Base-by-base conservation (phyloP, 2,329 filamentous ascomycete genomes). In the Penicillium fuscoglaucum region DNA sequence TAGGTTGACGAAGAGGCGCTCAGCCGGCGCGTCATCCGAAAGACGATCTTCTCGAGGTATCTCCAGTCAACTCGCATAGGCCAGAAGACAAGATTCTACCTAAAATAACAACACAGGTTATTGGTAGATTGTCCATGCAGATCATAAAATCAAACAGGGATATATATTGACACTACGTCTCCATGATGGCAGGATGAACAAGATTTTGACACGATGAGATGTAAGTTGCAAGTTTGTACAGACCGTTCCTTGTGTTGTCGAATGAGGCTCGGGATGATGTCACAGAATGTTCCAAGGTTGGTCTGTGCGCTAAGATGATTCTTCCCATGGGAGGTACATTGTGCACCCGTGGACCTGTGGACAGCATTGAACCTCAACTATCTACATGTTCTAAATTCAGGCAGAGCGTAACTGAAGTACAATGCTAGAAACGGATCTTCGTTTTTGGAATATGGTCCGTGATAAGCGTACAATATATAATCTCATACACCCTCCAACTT, bases 1-100 rank as follows among this genome's bases (percentile, higher is more conserved):
- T 51, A 33, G 13, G 8, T 47, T 58, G 59, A 59, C 43, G 57
- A 53, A 56, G 49, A 53, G 59, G 60, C 61, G 58, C 43, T 53
- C 53, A 49, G 41, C 47, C 45, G 55, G 59, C 45, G 54, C 65
- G 65, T 66, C 65, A 67, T 65, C 54, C 48, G 58, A 61, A 46
- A 43, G 41, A 58, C 12, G 63, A 66, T 67, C 65, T 35, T 46
- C 52, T 47, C 26, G 39, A 28, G 26, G 15, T 19, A 21, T 52
- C 29, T 39, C 52, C 45, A 60, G 39, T 55, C 21, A 57, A 3
- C 28, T 28, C 9, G 21, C 26, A 43, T 17, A 35, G 31, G 35
- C 17, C 43, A 35, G 43, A 24, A 19, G 15, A 21, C 35, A 48
- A 57, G 21, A 19, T 37, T 10, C 17, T 43, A n/a, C 53, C 24